Conservation (phyloP, 495 filamentous ascomycete genomes). For the Halenospora varia region DNA sequence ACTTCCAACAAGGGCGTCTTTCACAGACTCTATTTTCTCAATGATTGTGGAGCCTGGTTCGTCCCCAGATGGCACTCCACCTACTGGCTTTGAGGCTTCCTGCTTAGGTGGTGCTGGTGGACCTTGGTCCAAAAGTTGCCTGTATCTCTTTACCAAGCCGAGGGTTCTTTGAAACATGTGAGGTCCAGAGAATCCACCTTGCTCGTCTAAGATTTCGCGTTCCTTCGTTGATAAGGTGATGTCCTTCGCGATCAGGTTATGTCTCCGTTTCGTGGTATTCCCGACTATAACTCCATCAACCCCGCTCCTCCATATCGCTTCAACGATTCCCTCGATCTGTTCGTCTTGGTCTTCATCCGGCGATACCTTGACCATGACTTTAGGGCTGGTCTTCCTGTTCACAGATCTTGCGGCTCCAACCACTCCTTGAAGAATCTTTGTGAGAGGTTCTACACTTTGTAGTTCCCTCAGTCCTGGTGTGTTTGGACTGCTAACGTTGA, state of each 20-base stretch:
- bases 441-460: conserved; percentile 77
- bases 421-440: conserved; percentile 72
- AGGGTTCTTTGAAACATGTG: conserved; percentile 77
- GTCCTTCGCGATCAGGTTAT: conserved; percentile 56
- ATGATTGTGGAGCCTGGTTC: conserved; percentile 8
- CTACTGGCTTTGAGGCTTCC: not conserved
- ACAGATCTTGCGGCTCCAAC: conserved; percentile 68
- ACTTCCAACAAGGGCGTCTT: conserved; percentile 29
- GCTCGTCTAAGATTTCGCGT: conserved; percentile 61
- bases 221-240: conserved; percentile 63
- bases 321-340: conserved; percentile 81
- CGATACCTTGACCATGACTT: conserved; percentile 94
- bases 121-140: conserved; percentile 60
- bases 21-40: conserved; percentile 16
- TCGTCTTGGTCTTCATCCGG: conserved; percentile 85
- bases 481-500: conserved; percentile 96
- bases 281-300: conserved; percentile 97
- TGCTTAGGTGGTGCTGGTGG: too few relatives aligned
- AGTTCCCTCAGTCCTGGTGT: conserved; percentile 84
- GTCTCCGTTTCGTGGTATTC: conserved; percentile 86
- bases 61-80: conserved; percentile 2
- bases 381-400: conserved; percentile 67
- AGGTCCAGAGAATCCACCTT: conserved; percentile 87
- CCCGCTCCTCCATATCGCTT: conserved; percentile 77
- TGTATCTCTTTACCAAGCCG: conserved; percentile 71